phyloP scores from a whole-genome alignment of 2,329 filamentous ascomycete genomes.

The Elsinoe necatrix region DNA sequence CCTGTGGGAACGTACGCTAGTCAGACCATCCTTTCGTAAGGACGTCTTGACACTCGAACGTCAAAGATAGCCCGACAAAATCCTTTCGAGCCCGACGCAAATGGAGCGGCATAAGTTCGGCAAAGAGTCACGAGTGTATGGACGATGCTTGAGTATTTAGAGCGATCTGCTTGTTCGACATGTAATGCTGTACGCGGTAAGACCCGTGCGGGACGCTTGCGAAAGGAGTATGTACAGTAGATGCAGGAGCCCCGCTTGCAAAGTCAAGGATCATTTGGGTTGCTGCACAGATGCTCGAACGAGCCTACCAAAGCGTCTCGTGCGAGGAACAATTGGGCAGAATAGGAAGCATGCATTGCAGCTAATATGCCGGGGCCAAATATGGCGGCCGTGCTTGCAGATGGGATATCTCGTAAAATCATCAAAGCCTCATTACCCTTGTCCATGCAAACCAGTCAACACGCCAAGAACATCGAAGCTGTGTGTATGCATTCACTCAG shows the following conservation, averaged over 20 bases:
- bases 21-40: not conserved
- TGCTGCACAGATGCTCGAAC: not conserved
- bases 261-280: not conserved
- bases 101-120: not conserved
- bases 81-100: not conserved
- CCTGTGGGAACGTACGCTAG: not conserved
- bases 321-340: not conserved
- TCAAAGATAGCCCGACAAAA: not conserved
- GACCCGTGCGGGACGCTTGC: not conserved
- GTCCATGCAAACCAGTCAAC: not conserved
- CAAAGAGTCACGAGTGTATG: not conserved
- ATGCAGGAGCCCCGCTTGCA: not conserved
- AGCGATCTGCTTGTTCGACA: not conserved
- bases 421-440: not conserved
- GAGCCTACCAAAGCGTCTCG: not conserved
- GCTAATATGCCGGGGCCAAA: not conserved
- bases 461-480: not conserved
- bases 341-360: not conserved
- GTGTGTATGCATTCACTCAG: not conserved
- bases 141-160: not conserved
- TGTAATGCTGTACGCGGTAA: not conserved
- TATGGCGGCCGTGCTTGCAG: not conserved
- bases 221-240: not conserved
- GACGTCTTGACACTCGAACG: not conserved
- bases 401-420: slow-evolving; percentile 12